Percentiles rank a stretch among this genome's conserved stretches.
Evolutionary conservation across 495 filamentous ascomycete species (phyloP).

Genomic region (Aspergillus affinis): DNA sequence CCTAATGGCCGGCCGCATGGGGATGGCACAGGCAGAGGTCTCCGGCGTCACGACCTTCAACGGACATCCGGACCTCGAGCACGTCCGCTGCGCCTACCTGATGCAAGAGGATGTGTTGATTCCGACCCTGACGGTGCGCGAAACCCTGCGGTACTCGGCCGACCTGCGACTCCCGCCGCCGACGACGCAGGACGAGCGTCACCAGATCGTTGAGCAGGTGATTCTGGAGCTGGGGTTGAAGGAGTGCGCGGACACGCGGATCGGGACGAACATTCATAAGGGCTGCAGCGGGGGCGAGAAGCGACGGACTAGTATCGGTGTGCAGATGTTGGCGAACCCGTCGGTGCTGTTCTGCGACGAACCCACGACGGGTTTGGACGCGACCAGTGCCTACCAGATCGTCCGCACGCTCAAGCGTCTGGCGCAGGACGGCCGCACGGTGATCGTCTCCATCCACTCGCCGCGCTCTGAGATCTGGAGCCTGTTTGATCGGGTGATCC

Average conservation of each 20-base stretch:
- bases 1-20: constrained; percentile 64
- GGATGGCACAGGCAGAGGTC: constrained; percentile 34
- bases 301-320: constrained; percentile 68
- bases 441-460: constrained; percentile 72
- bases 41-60: constrained; percentile 9
- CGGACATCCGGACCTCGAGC: constrained; percentile 50
- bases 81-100: constrained; percentile 64
- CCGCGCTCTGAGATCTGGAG: constrained; percentile 75
- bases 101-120: constrained; percentile 76
- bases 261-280: constrained; percentile 40
- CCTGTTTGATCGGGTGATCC: constrained; percentile 65
- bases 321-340: constrained; percentile 73
- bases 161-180: constrained; percentile 62
- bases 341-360: constrained; percentile 75
- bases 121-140: constrained; percentile 68
- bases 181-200: constrained; percentile 56
- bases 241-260: constrained; percentile 69
- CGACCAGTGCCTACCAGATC: constrained; percentile 72
- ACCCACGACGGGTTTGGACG: constrained; percentile 73
- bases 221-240: constrained; percentile 72
- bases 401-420: constrained; percentile 65
- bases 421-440: constrained; percentile 63
- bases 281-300: constrained; percentile 78
- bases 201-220: constrained; percentile 64
- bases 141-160: constrained; percentile 69